These are phyloP conservation scores for Annulohypoxylon maeteangense DNA, from an alignment of 495 filamentous ascomycete species.

Conservation along the genomic window DNA sequence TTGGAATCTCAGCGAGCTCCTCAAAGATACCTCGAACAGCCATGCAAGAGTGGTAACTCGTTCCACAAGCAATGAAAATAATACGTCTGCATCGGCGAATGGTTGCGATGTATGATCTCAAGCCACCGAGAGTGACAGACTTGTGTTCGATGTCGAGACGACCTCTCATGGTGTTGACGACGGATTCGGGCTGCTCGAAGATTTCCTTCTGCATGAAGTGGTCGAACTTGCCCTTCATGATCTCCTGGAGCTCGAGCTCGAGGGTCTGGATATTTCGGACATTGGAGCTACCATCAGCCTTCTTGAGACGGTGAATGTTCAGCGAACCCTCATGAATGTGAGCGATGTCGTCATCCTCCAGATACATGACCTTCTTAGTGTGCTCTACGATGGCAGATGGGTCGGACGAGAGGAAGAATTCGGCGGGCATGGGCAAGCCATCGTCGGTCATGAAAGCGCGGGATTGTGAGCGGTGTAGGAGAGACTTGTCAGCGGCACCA, in stretches of 20 bases:
- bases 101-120: slow-evolving; percentile 94
- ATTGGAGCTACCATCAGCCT: slow-evolving; percentile 95
- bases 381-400: slow-evolving; percentile 98
- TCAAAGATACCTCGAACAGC: slow-evolving; percentile 97
- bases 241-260: slow-evolving; percentile 98
- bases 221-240: slow-evolving; percentile 99
- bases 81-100: slow-evolving; percentile 95
- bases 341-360: slow-evolving; percentile 99
- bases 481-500: slow-evolving; percentile 93
- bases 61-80: slow-evolving; percentile 98
- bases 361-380: slow-evolving; percentile 99
- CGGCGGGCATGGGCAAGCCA: slow-evolving; percentile 94
- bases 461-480: slow-evolving; percentile 96
- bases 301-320: slow-evolving; percentile 97
- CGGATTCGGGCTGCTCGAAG: slow-evolving; percentile 98
- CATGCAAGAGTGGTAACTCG: slow-evolving; percentile 99
- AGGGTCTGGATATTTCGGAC: slow-evolving; percentile 97
- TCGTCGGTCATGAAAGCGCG: slow-evolving; percentile 98
- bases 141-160: slow-evolving; percentile 93
- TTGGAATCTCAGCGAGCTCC: slow-evolving; percentile 97
- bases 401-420: slow-evolving; percentile 98
- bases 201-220: slow-evolving; percentile 99
- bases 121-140: slow-evolving; percentile 91
- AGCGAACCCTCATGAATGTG: slow-evolving; percentile 98
- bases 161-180: slow-evolving; percentile 99